Evolutionary conservation across 1,284 basidiomycete species (phyloP).

Genomic region (Apiotrichum gracile): DNA sequence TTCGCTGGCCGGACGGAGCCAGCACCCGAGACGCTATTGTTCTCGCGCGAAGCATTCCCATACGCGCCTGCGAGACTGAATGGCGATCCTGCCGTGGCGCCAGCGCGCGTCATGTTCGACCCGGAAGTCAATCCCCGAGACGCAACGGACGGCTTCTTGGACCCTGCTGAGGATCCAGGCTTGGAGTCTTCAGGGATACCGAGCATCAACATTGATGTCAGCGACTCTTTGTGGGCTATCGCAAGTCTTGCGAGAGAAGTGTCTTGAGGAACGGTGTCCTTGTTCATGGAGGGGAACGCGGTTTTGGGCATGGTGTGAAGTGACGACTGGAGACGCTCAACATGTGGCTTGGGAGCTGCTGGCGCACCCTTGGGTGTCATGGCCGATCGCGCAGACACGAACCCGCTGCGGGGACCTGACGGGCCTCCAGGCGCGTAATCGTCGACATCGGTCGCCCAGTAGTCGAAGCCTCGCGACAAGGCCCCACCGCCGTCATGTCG

Average conservation of each 20-base stretch:
- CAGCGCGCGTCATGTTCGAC: no score
- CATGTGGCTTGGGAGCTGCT: conserved; percentile 21
- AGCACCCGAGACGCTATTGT: not conserved
- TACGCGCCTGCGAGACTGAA: no score
- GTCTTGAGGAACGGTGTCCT: conserved; percentile 13
- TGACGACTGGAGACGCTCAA: conserved; percentile 26
- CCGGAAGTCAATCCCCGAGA: no score
- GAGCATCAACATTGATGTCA: conserved; percentile 30
- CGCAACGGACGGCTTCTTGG: no score
- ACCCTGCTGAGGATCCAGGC: no score
- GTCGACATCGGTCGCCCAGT: conserved; percentile 42
- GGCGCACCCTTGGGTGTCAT: conserved; percentile 4
- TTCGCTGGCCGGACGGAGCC: not conserved
- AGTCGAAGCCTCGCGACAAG: conserved; percentile 39
- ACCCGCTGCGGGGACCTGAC: no score
- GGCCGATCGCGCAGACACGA: no score
- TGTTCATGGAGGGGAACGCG: conserved; percentile 39
- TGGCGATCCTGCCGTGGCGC: no score
- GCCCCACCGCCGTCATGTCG: conserved; percentile 32
- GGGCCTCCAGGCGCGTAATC: conserved; percentile 33
- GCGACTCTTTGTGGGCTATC: conserved; percentile 19
- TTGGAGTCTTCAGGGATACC: conserved; percentile 2
- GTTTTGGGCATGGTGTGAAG: conserved; percentile 32
- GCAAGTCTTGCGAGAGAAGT: conserved; percentile 28
- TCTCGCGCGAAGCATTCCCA: no score